phyloP scores from a whole-genome alignment of 371 early-diverging fungal genomes.

The Mucor velutinosus region DNA sequence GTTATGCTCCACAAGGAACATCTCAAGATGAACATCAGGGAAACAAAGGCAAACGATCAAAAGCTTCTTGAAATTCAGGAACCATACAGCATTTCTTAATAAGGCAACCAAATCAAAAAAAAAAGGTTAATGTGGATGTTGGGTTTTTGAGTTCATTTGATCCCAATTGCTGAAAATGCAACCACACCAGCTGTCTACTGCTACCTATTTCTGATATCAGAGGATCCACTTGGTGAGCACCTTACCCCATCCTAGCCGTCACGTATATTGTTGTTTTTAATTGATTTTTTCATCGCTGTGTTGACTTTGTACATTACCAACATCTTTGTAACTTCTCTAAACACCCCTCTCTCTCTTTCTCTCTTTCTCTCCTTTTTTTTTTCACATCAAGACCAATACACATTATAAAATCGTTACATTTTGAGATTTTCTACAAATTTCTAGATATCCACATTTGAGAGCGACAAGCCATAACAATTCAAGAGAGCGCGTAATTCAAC shows the following conservation, averaged over 20 bases:
- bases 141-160: background rate
- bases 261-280: background rate
- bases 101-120: background rate
- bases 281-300: background rate
- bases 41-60: background rate
- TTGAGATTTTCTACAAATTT: background rate
- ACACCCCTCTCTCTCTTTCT: background rate
- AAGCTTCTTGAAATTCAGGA: background rate
- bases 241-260: background rate
- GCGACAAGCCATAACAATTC: too few species aligned
- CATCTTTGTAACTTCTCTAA: background rate
- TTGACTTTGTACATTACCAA: background rate
- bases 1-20: background rate
- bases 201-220: background rate
- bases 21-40: background rate
- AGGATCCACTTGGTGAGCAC: background rate
- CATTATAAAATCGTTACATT: background rate
- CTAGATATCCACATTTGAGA: background rate
- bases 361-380: constrained; percentile 5
- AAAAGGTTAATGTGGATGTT: background rate
- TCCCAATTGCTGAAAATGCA: background rate
- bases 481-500: background rate
- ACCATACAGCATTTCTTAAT: background rate
- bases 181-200: background rate
- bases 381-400: background rate